phyloP scores from a whole-genome alignment of 495 filamentous ascomycete genomes.

The Aspergillus taichungensis region DNA sequence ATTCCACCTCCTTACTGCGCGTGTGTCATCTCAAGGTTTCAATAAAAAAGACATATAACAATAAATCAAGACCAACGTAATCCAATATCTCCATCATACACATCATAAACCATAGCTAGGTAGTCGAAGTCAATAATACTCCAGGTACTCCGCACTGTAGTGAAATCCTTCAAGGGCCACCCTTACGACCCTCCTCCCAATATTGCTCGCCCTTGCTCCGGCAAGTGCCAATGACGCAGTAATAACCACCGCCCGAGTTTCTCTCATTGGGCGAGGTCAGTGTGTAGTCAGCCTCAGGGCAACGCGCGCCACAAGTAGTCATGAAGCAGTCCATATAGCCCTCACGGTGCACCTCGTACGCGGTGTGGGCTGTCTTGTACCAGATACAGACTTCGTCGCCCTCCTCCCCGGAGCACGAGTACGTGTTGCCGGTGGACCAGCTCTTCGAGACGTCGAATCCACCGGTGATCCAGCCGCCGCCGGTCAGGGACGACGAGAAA shows the following conservation, averaged over 20 bases:
- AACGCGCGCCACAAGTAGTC: too few species aligned
- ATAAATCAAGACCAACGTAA: too few species aligned
- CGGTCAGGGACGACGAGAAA: not conserved
- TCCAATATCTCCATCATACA: too few species aligned
- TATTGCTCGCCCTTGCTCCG: slow-evolving; percentile 3
- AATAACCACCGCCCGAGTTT: slow-evolving; percentile 8
- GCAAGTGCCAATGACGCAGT: slow-evolving; percentile 9
- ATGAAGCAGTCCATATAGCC: not conserved
- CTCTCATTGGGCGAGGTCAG: slow-evolving; percentile 4
- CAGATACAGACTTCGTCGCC: slow-evolving; percentile 10
- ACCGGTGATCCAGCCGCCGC: slow-evolving; percentile 1
- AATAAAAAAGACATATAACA: too few species aligned
- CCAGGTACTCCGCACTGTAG: too few species aligned
- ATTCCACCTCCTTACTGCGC: too few species aligned
- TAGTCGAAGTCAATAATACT: too few species aligned
- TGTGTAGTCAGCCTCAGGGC: not conserved
- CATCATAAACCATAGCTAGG: too few species aligned
- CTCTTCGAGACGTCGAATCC: slow-evolving; percentile 5
- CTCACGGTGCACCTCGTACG: slow-evolving; percentile 5
- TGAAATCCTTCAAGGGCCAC: slow-evolving; percentile 7
- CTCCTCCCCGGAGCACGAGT: not conserved
- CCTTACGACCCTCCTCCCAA: slow-evolving; percentile 8
- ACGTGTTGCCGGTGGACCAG: slow-evolving; percentile 4
- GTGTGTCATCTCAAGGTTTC: too few species aligned
- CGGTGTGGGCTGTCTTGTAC: slow-evolving; percentile 11